These are phyloP conservation scores for Chrysoporthe austroafricana DNA, from an alignment of 2,329 filamentous ascomycete species.

Conservation along the genomic window DNA sequence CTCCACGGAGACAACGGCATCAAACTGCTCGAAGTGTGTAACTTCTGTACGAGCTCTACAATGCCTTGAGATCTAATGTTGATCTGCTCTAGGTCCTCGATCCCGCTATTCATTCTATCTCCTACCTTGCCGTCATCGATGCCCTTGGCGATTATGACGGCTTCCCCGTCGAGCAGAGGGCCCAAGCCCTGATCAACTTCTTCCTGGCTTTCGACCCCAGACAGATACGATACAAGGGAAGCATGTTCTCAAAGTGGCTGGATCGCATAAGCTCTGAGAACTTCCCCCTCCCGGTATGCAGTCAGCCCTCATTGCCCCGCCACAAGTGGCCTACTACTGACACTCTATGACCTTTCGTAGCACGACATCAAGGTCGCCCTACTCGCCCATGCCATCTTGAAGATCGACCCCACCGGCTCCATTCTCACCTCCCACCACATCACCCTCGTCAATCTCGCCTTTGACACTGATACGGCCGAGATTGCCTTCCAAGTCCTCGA, in stretches of 20 bases:
- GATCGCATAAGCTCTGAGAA: slow-evolving; percentile 44
- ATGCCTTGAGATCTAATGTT: not conserved
- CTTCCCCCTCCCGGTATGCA: slow-evolving; percentile 46
- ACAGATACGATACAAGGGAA: slow-evolving; percentile 57
- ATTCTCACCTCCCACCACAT: slow-evolving; percentile 70
- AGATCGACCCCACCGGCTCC: slow-evolving; percentile 67
- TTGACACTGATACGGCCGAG: slow-evolving; percentile 56
- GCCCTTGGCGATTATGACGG: slow-evolving; percentile 41
- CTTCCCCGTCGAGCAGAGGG: slow-evolving; percentile 26
- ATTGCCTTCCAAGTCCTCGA: slow-evolving; percentile 65
- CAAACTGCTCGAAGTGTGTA: slow-evolving; percentile 47
- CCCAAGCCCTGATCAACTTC: slow-evolving; percentile 47
- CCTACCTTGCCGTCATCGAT: slow-evolving; percentile 54
- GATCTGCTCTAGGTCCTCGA: slow-evolving; percentile 46
- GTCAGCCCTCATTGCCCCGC: not conserved
- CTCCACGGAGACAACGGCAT: slow-evolving; percentile 41
- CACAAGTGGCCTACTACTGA: not conserved
- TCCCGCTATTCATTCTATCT: slow-evolving; percentile 54
- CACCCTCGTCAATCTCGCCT: slow-evolving; percentile 60
- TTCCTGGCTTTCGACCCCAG: slow-evolving; percentile 52
- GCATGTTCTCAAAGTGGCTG: slow-evolving; percentile 49
- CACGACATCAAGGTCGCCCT: slow-evolving; percentile 50
- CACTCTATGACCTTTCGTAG: slow-evolving; percentile 37
- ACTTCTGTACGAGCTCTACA: not conserved
- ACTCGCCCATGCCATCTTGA: slow-evolving; percentile 59